Percentiles rank a stretch among this genome's conserved stretches.
Conservation (phyloP, 1,284 basidiomycete species). For the Melanopsichium pennsylvanicum region DNA sequence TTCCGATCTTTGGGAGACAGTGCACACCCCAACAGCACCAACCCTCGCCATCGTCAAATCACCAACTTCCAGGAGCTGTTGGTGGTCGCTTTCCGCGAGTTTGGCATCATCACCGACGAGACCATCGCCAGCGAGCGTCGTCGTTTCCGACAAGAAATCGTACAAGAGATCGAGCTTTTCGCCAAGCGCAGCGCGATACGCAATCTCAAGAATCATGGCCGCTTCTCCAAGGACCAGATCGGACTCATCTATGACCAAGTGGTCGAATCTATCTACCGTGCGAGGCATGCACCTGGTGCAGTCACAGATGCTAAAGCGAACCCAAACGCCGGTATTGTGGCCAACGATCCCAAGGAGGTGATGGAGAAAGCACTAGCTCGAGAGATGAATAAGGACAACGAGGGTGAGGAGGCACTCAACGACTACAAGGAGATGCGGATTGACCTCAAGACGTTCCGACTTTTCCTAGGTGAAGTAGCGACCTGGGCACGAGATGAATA, state of each 20-base stretch:
- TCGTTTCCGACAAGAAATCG: constrained; percentile 86
- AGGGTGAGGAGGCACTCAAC: constrained; percentile 42
- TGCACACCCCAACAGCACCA: constrained; percentile 86
- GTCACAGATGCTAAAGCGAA: constrained; percentile 19
- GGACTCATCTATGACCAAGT: constrained; percentile 64
- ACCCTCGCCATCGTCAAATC: constrained; percentile 90
- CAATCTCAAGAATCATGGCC: constrained; percentile 81
- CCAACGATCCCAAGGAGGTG: constrained; percentile 43
- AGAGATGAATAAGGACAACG: constrained; percentile 18
- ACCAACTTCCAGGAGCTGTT: constrained; percentile 94
- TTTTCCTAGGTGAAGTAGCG: constrained; percentile 89
- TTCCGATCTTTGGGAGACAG: constrained; percentile 93
- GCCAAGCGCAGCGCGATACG: constrained; percentile 92
- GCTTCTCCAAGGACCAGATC: constrained; percentile 86
- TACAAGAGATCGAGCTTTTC: constrained; percentile 92
- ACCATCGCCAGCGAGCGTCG: constrained; percentile 87
- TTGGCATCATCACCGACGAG: constrained; percentile 93
- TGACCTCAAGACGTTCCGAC: constrained; percentile 82
- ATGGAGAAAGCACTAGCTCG: constrained; percentile 43
- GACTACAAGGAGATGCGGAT: constrained; percentile 78
- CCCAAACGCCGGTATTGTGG: constrained; percentile 42
- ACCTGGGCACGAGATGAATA: constrained; percentile 97
- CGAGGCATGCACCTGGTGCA: constrained; percentile 55
- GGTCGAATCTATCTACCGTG: constrained; percentile 64
- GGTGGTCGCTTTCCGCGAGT: constrained; percentile 75